Base-by-base conservation (phyloP, 2,329 filamentous ascomycete species). In the Alternaria triticimaculans region DNA sequence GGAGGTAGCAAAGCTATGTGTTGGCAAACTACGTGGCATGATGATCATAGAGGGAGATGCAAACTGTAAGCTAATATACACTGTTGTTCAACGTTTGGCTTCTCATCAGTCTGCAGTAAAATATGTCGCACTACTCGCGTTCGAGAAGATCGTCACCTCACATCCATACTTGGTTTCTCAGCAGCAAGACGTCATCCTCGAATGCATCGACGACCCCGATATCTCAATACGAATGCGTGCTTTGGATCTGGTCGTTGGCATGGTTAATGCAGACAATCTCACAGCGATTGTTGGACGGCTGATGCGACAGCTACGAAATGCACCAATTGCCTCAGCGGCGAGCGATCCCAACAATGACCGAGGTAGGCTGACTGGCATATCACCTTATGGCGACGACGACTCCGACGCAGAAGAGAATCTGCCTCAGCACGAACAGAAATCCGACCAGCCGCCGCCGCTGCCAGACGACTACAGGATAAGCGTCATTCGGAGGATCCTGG, bases 171-270 rank as follows among this genome's bases (percentile, higher is more conserved):
- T 99, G 30, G 96, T 99, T 26, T 90, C 93, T 6, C 88, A 95
- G 77, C 96, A 99, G 77, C 93, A 97, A 78, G 95, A 98, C 80
- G 95, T 98, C 51, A 97, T 99, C 67, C 85, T 99, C 78, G 92
- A 96, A 74, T 99, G 96, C 77, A 93, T 99, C 72, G 96, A 98
- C 78, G 97, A 97, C 78, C 86, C 92, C 1, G 96, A 99, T 74
- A 96, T 99, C 64, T 97, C 94, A 5, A 99, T 99, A 75, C 91
- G 96, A 65, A 90, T 97, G 79, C 92, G 97, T 77, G 94, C 96
- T 6, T 84, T 99, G 37, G 94, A 98, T 71, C 86, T 99, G 23
- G 94, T 96, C 2, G 92, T 95, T 57, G 93, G 93, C 37, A 97
- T 99, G 93, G 94, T 98, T 64, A 95, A 90, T 71, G 89, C 87